Conservation (phyloP, 257 asterid species). For the Rubia yunnanensis region DNA sequence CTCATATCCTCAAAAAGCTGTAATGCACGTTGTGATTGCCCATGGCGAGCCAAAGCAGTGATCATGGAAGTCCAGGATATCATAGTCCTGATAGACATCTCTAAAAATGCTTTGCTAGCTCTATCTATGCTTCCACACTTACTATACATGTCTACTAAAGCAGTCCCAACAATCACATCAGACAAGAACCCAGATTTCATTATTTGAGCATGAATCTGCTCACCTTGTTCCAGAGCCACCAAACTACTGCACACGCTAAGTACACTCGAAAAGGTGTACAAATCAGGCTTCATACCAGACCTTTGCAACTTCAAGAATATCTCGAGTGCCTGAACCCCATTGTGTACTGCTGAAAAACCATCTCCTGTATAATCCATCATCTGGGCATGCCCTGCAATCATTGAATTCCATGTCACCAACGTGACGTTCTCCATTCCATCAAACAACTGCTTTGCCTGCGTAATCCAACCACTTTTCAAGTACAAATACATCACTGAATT, state of each 20-base stretch:
- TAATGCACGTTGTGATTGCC: conserved; percentile 51
- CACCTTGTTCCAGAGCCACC: conserved; percentile 79
- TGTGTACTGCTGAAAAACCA: conserved; percentile 39
- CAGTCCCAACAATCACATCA: conserved; percentile 74
- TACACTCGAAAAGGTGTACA: conserved; percentile 66
- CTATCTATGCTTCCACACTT: conserved; percentile 79
- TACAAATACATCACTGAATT: conserved; percentile 78
- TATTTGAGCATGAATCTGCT: conserved; percentile 78
- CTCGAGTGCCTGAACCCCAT: conserved; percentile 68
- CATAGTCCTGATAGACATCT: conserved; percentile 66
- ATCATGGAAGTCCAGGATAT: conserved; percentile 94
- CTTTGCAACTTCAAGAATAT: conserved; percentile 47
- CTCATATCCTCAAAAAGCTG: conserved; percentile 84
- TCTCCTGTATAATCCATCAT: conserved; percentile 41
- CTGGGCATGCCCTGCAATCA: conserved; percentile 84
- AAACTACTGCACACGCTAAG: conserved; percentile 62
- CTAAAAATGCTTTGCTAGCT: conserved; percentile 72
- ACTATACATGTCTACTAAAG: conserved; percentile 81
- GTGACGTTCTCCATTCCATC: conserved; percentile 42
- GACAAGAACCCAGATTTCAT: conserved; percentile 64
- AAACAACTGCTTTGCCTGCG: conserved; percentile 63
- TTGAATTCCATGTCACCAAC: conserved; percentile 82
- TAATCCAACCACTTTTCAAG: conserved; percentile 55
- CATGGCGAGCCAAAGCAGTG: conserved; percentile 63
- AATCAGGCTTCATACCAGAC: conserved; percentile 69